Conservation (phyloP, 495 filamentous ascomycete genomes). For the Neurospora intermedia region DNA sequence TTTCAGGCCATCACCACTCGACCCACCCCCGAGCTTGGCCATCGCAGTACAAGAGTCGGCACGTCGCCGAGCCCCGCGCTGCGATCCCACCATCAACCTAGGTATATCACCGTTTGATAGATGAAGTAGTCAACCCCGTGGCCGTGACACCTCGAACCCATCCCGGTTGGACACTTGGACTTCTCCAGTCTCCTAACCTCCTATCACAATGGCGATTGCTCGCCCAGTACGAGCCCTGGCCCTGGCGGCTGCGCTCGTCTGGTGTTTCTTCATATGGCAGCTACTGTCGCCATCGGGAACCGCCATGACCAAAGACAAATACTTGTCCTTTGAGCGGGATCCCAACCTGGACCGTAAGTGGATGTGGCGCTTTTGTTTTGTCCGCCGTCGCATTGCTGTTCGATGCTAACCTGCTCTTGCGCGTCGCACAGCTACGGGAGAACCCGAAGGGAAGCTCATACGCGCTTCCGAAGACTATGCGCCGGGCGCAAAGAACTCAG, state of each 20-base stretch:
- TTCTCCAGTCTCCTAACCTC: conserved; percentile 15
- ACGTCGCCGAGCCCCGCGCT: neutral
- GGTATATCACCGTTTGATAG: neutral
- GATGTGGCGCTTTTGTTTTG: neutral
- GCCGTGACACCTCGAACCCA: neutral
- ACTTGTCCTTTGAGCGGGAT: conserved; percentile 52
- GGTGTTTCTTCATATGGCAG: conserved; percentile 65
- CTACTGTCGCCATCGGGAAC: conserved; percentile 42
- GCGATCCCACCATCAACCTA: neutral
- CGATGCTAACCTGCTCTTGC: conserved; percentile 5
- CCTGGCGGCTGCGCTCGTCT: conserved; percentile 55
- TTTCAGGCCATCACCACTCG: neutral
- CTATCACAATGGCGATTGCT: conserved; percentile 59
- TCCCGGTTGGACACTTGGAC: neutral
- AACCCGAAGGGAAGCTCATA: conserved; percentile 65
- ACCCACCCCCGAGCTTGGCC: neutral
- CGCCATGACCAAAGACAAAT: conserved; percentile 26
- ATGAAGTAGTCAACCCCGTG: neutral
- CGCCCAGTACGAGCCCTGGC: conserved; percentile 71
- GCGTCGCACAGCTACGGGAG: conserved; percentile 53
- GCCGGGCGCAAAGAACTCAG: conserved; percentile 59
- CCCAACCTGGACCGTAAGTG: conserved; percentile 73
- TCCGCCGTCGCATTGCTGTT: neutral
- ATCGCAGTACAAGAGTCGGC: neutral
- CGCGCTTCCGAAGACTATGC: conserved; percentile 63